These are phyloP conservation scores for Pelargonium citronellum DNA, from an alignment of 441 rosid genomes.

Conservation along the genomic window DNA sequence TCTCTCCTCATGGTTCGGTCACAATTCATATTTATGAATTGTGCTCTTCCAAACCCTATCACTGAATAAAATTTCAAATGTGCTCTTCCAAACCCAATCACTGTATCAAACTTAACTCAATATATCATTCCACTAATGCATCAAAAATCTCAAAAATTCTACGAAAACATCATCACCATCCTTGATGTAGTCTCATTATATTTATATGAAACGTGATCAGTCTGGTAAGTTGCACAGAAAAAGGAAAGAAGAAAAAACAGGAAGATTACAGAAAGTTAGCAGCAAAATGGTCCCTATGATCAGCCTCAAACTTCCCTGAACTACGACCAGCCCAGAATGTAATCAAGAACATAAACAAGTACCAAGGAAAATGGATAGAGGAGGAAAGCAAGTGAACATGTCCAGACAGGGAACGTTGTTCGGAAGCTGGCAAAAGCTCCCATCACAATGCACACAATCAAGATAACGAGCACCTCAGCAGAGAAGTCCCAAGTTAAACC, in stretches of 20 bases:
- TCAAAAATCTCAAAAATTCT: no score
- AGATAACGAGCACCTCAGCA: constrained; percentile 23
- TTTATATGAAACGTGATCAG: background rate
- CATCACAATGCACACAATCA: constrained; percentile 27
- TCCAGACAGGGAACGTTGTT: constrained; percentile 32
- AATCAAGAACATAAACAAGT: constrained; percentile 28
- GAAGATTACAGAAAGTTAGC: background rate
- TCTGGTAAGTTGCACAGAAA: background rate
- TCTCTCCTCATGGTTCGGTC: no score
- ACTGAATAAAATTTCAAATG: no score
- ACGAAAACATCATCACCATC: background rate
- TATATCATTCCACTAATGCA: no score
- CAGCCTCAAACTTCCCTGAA: background rate
- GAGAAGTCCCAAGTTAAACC: constrained; percentile 28
- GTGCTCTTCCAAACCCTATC: no score
- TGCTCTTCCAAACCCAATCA: no score
- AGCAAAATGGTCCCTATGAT: background rate
- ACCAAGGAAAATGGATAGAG: constrained; percentile 28
- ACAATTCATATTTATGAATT: no score
- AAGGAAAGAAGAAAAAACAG: no score
- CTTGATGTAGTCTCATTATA: background rate
- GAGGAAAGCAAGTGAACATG: constrained; percentile 25
- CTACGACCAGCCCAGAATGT: constrained; percentile 26
- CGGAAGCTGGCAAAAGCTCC: constrained; percentile 24
- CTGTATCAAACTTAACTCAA: no score